These are phyloP conservation scores for Yamadazyma dushanensis DNA, from an alignment of 1,139 yeast species.

Conservation along the genomic window DNA sequence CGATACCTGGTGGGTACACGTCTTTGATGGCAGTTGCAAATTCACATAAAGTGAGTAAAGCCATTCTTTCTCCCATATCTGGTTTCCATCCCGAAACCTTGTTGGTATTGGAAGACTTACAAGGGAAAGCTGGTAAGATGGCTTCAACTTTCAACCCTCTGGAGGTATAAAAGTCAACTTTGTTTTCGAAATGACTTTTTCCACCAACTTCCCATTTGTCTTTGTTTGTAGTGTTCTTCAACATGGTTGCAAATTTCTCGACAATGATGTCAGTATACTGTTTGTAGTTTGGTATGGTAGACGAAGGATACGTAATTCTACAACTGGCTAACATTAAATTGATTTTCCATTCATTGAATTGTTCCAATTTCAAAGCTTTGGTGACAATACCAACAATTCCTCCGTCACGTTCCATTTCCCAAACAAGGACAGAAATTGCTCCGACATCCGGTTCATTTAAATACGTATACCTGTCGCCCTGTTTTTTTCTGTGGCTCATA, in stretches of 20 bases:
- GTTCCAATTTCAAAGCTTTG: constrained; percentile 19
- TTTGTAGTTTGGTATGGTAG: not conserved
- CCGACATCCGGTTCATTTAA: constrained; percentile 12
- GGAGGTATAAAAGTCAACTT: constrained; percentile 48
- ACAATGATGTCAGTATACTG: constrained; percentile 18
- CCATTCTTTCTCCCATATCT: constrained; percentile 47
- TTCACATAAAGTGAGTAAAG: constrained; percentile 30
- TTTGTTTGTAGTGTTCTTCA: constrained; percentile 47
- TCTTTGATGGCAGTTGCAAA: constrained; percentile 33
- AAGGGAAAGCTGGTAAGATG: constrained; percentile 64
- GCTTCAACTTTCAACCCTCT: constrained; percentile 51
- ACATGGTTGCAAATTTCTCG: constrained; percentile 35
- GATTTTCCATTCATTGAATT: constrained; percentile 38
- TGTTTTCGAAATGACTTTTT: constrained; percentile 36
- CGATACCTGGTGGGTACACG: constrained; percentile 56
- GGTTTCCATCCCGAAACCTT: constrained; percentile 55
- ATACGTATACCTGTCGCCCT: not conserved
- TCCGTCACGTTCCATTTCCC: constrained; percentile 21
- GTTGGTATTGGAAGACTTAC: constrained; percentile 56
- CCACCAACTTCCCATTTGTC: constrained; percentile 56
- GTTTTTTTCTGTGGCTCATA: not conserved
- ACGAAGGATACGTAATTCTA: constrained; percentile 9
- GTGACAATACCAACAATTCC: constrained; percentile 30
- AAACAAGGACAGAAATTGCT: constrained; percentile 15
- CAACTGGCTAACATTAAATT: constrained; percentile 22